Base-by-base conservation (phyloP, 768 basidiomycete species). In the Porpolomopsis calyptriformis region DNA sequence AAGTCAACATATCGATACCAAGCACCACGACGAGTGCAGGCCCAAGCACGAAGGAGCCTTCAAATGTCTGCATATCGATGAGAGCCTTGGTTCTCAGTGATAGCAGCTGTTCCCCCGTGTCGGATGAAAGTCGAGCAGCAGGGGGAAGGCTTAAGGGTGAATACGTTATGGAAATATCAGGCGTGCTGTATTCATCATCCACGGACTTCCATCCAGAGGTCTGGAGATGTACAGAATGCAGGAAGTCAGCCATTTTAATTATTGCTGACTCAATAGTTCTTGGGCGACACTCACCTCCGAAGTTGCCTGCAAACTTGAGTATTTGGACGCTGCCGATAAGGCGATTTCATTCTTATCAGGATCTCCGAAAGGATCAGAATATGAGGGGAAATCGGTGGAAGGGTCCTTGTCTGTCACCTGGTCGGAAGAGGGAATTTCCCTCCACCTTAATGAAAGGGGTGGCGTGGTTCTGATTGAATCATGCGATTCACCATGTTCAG, bases 41-140 rank as follows among this genome's bases (percentile, higher is more conserved):
- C 11, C 9, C n/a, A 11, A 45, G 33, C 8, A 22, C 9, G 23
- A 45, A 38, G 19, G 2, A 23, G 16, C 44, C 44, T 37, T 45
- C 33, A 22, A 36, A 45, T 14, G 33, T 45, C 25, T 45, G 44
- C 36, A 45, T 14, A 23, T n/a, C 22, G 10, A 45, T 45, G 4
- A 45, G 44, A 20, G 34, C 23, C 23, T 26, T 36, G 18, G 34
- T 33, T 18, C 27, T 23, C 14, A 19, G 7, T 19, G 27, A 35
- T 14, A 35, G 27, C 18, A 19, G 27, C 8, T n/a, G 26, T 34
- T 8, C 34, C 14, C 19, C 26, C 25, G 43, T 44, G 29, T 33
- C 43, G 43, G 43, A 44, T 10, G 40, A 14, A 24, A 44, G 43
- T 9, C 43, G 25, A 10, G n/a, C 25, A 11, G 33, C 43, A 44